Evolutionary conservation across 2,329 filamentous ascomycete species (phyloP).

Genomic region (Fusarium sp.): DNA sequence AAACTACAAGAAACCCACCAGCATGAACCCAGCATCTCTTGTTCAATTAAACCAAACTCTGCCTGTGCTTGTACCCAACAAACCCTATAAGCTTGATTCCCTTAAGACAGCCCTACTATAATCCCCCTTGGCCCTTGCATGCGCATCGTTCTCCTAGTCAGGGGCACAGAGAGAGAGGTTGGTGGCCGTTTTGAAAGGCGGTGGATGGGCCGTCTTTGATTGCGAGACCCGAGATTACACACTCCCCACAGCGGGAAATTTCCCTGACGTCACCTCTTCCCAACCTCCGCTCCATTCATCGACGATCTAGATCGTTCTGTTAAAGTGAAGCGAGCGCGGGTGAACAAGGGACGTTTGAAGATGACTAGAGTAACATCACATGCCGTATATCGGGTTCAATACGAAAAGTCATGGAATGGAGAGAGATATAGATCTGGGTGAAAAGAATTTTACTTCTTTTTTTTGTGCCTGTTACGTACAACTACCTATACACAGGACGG

Average conservation of each 20-base stretch:
- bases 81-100: constrained; percentile 9
- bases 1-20: background rate
- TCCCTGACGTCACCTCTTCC: constrained; percentile 39
- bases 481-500: constrained; percentile 53
- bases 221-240: constrained; percentile 36
- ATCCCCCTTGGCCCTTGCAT: constrained; percentile 11
- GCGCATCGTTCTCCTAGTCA: constrained; percentile 29
- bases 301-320: constrained; percentile 34
- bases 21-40: constrained; percentile 13
- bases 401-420: background rate
- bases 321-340: background rate
- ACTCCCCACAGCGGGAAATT: constrained; percentile 37
- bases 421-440: constrained; percentile 24
- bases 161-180: constrained; percentile 8
- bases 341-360: background rate
- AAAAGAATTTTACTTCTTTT: constrained; percentile 52
- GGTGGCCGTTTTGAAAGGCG: constrained; percentile 17
- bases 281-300: constrained; percentile 22
- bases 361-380: constrained; percentile 4
- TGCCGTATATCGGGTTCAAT: background rate
- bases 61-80: background rate
- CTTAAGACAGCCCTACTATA: constrained; percentile 20
- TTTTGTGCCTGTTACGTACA: constrained; percentile 53
- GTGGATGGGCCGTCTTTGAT: constrained; percentile 7
- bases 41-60: constrained; percentile 2